Percentiles rank a stretch among this genome's conserved stretches.
Conservation (phyloP, 2,329 filamentous ascomycete genomes). For the Beauveria scarabaeidicola region DNA sequence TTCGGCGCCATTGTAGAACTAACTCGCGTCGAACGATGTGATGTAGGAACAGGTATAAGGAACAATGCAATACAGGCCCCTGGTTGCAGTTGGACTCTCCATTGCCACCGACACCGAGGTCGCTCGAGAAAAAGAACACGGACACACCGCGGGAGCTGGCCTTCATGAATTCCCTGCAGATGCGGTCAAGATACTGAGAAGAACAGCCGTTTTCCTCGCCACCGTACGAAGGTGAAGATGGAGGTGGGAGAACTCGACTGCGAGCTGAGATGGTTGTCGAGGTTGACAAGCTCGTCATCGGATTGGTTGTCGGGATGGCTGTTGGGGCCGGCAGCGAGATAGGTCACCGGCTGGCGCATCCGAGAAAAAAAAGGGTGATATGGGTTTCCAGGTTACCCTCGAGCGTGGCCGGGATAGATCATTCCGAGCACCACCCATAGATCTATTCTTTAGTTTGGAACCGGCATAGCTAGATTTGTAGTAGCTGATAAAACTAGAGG, state of each 20-base stretch:
- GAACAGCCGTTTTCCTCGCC: conserved; percentile 38
- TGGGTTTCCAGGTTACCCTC: conserved; percentile 14
- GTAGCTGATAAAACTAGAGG: background rate
- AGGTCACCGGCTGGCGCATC: conserved; percentile 8
- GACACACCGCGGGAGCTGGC: conserved; percentile 41
- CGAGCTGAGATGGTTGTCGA: conserved; percentile 8
- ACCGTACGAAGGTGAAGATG: conserved; percentile 45
- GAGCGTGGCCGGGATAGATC: background rate
- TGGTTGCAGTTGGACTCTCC: conserved; percentile 12
- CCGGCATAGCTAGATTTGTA: background rate
- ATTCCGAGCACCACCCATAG: background rate
- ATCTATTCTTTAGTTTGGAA: background rate
- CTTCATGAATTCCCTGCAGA: conserved; percentile 50
- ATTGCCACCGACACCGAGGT: conserved; percentile 16
- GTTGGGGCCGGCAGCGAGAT: conserved; percentile 5
- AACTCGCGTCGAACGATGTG: conserved; percentile 43
- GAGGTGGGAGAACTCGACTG: conserved; percentile 21
- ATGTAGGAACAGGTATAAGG: conserved; percentile 35
- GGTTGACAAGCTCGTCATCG: conserved; percentile 6
- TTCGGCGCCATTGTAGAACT: background rate
- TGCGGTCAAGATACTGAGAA: conserved; percentile 24
- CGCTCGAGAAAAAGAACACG: conserved; percentile 34
- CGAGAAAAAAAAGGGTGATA: background rate
- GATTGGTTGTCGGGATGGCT: conserved; percentile 1
- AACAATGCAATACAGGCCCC: conserved; percentile 26